phyloP scores from a whole-genome alignment of 176 grass and related monocot species.

The Cenchrus americanus region DNA sequence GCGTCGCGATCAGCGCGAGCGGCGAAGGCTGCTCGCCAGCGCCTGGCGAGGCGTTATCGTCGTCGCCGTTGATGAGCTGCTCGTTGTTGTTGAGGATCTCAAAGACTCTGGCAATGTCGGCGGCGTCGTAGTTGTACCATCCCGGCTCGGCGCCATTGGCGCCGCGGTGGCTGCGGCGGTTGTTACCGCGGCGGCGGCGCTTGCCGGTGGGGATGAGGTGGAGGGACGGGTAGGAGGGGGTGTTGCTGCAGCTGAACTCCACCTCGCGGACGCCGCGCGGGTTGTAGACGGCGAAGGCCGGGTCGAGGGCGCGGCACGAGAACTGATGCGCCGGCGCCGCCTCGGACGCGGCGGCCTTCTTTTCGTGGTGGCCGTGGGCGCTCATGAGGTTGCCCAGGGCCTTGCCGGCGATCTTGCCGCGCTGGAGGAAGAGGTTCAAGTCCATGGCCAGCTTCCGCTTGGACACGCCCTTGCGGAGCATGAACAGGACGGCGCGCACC shows the following conservation, averaged over 20 bases:
- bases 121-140: constrained; percentile 73
- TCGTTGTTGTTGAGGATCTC: constrained; percentile 71
- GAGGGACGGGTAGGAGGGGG: constrained; percentile 64
- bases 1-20: constrained; percentile 38
- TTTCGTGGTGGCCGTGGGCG: constrained; percentile 44
- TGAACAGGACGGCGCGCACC: constrained; percentile 72
- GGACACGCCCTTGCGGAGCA: constrained; percentile 73
- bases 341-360: background rate
- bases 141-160: constrained; percentile 47
- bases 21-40: constrained; percentile 26
- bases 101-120: constrained; percentile 69
- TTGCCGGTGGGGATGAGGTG: constrained; percentile 40
- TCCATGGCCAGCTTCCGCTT: constrained; percentile 87
- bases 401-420: constrained; percentile 92
- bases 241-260: constrained; percentile 98
- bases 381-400: constrained; percentile 63
- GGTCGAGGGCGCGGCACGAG: constrained; percentile 54
- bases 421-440: constrained; percentile 70
- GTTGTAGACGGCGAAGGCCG: constrained; percentile 43
- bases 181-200: constrained; percentile 33
- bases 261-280: constrained; percentile 55
- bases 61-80: background rate
- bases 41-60: background rate
- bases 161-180: constrained; percentile 32
- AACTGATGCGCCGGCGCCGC: background rate